Evolutionary conservation across 495 filamentous ascomycete genomes (phyloP).

Genomic region (Neohortaea acidophila): DNA sequence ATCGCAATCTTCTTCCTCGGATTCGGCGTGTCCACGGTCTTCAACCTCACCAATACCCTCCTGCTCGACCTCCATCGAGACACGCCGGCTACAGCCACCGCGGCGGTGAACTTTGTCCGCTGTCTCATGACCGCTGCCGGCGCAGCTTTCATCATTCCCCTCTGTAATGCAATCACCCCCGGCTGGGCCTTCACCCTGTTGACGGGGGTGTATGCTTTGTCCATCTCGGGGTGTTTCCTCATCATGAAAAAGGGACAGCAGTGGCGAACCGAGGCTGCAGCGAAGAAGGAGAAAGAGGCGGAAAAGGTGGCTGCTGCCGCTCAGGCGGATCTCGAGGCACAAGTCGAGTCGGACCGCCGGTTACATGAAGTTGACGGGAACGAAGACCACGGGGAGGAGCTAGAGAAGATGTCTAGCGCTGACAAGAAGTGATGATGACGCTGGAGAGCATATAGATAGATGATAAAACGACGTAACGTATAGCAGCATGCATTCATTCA

Average conservation of each 20-base stretch:
- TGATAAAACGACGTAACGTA: no score
- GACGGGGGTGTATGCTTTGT: conserved; percentile 22
- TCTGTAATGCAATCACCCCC: conserved; percentile 32
- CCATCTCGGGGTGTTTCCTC: conserved; percentile 26
- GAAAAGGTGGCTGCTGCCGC: not conserved
- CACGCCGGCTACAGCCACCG: conserved; percentile 31
- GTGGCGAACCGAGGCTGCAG: conserved; percentile 28
- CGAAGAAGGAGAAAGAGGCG: conserved; percentile 18
- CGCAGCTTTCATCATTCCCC: conserved; percentile 27
- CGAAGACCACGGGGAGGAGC: not conserved
- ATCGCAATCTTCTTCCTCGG: conserved; percentile 33
- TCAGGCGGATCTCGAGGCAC: no score
- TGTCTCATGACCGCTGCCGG: conserved; percentile 33
- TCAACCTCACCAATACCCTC: conserved; percentile 28
- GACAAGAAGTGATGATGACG: no score
- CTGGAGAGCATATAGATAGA: no score
- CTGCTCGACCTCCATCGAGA: conserved; percentile 33
- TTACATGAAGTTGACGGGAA: no score
- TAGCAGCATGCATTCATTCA: no score
- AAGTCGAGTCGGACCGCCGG: no score
- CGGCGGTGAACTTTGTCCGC: conserved; percentile 35
- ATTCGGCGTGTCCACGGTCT: conserved; percentile 24
- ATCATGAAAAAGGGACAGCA: conserved; percentile 18
- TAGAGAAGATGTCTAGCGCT: not conserved
- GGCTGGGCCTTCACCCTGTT: conserved; percentile 34